Conservation (phyloP, 257 asterid species). For the Salvia miltiorrhiza region DNA sequence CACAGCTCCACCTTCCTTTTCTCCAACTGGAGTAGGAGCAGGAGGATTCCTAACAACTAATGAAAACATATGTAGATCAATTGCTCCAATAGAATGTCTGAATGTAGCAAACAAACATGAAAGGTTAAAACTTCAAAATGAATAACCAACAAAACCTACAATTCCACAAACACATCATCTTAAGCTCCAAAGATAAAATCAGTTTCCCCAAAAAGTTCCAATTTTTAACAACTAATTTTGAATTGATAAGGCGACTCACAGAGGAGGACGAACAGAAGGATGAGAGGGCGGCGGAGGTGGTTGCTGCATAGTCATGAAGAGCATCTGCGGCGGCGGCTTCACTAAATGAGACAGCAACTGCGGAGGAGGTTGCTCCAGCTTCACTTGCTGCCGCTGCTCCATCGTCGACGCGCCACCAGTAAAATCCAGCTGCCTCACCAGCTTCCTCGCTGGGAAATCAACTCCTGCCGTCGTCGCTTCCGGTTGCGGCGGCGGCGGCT, state of each 20-base stretch:
- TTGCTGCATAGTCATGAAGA: constrained; percentile 48
- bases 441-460: constrained; percentile 82
- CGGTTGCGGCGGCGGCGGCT: constrained; percentile 37
- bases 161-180: constrained; percentile 2
- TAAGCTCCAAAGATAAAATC: constrained; percentile 12
- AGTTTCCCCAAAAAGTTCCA: neutral
- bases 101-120: constrained; percentile 12
- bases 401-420: constrained; percentile 43
- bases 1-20: too few relatives aligned
- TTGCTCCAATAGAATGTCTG: neutral
- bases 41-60: neutral
- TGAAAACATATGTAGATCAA: neutral
- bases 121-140: neutral
- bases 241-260: constrained; percentile 44
- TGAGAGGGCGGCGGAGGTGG: constrained; percentile 43
- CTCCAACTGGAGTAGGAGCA: neutral
- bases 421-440: constrained; percentile 97
- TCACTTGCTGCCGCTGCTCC: too few relatives aligned
- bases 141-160: neutral
- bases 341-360: constrained; percentile 31
- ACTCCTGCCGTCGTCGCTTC: constrained; percentile 45
- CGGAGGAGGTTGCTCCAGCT: constrained; percentile 30
- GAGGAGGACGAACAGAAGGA: constrained; percentile 48
- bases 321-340: constrained; percentile 41
- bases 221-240: neutral